A percentile compares a stretch with the other conserved stretches of the same genome.
These are phyloP conservation scores for Tanozyma kutaoensis DNA, from an alignment of 805 yeast species.

Conservation along the genomic window DNA sequence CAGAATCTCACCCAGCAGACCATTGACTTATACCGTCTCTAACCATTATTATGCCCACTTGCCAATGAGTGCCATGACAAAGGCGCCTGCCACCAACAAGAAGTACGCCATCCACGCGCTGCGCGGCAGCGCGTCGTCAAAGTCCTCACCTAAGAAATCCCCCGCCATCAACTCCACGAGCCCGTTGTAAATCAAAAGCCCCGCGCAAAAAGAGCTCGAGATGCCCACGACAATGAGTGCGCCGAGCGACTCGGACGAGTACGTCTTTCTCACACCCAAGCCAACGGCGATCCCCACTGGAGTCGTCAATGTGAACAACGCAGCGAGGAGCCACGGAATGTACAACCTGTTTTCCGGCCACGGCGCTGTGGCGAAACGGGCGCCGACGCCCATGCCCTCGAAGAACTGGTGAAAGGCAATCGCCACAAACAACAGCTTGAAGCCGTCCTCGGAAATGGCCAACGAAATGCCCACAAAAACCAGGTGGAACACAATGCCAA, in stretches of 20 bases:
- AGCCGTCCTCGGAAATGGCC: conserved; percentile 18
- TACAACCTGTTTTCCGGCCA: conserved; percentile 10
- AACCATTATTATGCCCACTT: conserved; percentile 60
- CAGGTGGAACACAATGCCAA: conserved; percentile 20
- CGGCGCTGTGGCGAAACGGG: conserved; percentile 14
- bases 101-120: conserved; percentile 39
- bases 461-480: conserved; percentile 19
- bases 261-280: conserved; percentile 53
- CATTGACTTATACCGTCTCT: too few species aligned
- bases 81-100: conserved; percentile 54
- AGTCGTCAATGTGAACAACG: conserved; percentile 47
- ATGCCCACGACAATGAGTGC: conserved; percentile 58
- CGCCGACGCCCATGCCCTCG: conserved; percentile 20
- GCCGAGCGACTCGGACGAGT: conserved; percentile 42
- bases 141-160: conserved; percentile 49
- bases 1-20: too few species aligned
- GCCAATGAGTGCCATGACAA: conserved; percentile 65
- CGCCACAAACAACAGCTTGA: conserved; percentile 14
- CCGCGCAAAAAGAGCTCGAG: conserved; percentile 66
- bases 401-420: conserved; percentile 18
- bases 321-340: conserved; percentile 7
- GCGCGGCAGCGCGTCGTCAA: conserved; percentile 41
- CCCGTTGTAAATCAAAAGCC: conserved; percentile 67
- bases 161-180: conserved; percentile 70
- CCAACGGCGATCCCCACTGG: conserved; percentile 75